Conservation (phyloP, 208 protist genomes). For the Leishmania tropica region DNA sequence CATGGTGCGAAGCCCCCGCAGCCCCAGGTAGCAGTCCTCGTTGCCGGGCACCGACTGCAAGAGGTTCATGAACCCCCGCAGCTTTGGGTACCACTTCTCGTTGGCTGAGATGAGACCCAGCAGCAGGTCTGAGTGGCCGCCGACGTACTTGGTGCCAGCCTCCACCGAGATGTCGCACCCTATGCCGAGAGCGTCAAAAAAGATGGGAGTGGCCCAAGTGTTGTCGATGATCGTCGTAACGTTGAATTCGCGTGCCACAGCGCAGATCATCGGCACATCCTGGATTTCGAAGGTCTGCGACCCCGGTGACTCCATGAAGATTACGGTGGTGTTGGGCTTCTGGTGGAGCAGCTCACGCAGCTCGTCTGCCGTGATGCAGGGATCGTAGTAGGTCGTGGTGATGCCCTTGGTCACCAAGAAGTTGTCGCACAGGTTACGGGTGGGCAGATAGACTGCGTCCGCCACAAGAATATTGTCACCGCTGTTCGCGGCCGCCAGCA, state of each 20-base stretch:
- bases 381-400: constrained; percentile 37
- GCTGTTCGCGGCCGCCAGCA: constrained; percentile 28
- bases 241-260: constrained; percentile 25
- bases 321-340: constrained; percentile 28
- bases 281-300: constrained; percentile 41
- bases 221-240: constrained; percentile 35
- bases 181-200: constrained; percentile 37
- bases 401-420: constrained; percentile 32
- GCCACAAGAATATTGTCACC: constrained; percentile 36
- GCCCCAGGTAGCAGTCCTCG: constrained; percentile 39
- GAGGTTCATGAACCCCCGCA: constrained; percentile 19
- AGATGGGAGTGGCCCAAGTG: constrained; percentile 37
- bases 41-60: constrained; percentile 31
- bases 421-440: constrained; percentile 29
- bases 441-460: constrained; percentile 36
- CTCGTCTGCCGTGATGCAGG: constrained; percentile 30
- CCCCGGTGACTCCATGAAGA: constrained; percentile 37
- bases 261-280: constrained; percentile 31
- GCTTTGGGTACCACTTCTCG: constrained; percentile 27
- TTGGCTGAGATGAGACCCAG: constrained; percentile 38
- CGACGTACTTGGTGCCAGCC: constrained; percentile 42
- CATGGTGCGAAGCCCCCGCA: constrained; percentile 42
- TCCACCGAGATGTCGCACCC: constrained; percentile 45
- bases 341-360: constrained; percentile 32
- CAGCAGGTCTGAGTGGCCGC: constrained; percentile 41